These are phyloP conservation scores for Sinapis alba DNA, from an alignment of 441 rosid genomes.

Conservation along the genomic window DNA sequence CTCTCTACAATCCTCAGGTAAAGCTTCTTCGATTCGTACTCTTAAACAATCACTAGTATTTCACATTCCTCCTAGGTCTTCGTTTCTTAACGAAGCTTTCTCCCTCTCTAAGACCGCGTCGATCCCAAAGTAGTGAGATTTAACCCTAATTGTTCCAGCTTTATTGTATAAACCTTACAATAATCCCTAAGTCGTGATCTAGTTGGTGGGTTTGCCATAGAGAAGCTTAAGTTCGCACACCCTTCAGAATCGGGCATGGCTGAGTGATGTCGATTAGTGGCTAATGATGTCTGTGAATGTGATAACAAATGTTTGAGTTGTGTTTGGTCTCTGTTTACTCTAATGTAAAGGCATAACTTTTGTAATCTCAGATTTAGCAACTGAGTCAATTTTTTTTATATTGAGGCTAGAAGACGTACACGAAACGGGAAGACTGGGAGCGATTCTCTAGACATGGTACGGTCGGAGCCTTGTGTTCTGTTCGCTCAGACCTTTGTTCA, in stretches of 20 bases:
- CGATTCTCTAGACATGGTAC: constrained; percentile 57
- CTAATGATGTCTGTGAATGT: not conserved
- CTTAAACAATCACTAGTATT: not conserved
- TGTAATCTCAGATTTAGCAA: constrained; percentile 6
- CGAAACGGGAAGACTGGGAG: not conserved
- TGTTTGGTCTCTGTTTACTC: constrained; percentile 4
- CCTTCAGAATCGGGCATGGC: not conserved
- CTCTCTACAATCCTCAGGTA: constrained; percentile 12
- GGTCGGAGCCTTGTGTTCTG: constrained; percentile 91
- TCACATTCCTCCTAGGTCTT: constrained; percentile 16
- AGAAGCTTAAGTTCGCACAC: not conserved
- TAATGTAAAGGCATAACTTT: not conserved
- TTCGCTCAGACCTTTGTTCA: constrained; percentile 95
- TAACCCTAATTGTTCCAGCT: constrained; percentile 14
- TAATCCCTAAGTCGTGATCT: not conserved
- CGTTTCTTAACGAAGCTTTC: constrained; percentile 10
- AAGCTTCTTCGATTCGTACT: constrained; percentile 26
- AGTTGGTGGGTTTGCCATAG: constrained; percentile 2
- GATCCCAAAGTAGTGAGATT: constrained; percentile 17
- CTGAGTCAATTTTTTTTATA: constrained; percentile 1
- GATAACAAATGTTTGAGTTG: not conserved
- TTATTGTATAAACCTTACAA: not conserved
- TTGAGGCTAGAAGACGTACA: constrained; percentile 15
- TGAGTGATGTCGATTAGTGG: constrained; percentile 1
- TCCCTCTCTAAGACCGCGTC: not conserved